Base-by-base conservation (phyloP, 2,329 filamentous ascomycete genomes). In the Aspergillus tamarii region DNA sequence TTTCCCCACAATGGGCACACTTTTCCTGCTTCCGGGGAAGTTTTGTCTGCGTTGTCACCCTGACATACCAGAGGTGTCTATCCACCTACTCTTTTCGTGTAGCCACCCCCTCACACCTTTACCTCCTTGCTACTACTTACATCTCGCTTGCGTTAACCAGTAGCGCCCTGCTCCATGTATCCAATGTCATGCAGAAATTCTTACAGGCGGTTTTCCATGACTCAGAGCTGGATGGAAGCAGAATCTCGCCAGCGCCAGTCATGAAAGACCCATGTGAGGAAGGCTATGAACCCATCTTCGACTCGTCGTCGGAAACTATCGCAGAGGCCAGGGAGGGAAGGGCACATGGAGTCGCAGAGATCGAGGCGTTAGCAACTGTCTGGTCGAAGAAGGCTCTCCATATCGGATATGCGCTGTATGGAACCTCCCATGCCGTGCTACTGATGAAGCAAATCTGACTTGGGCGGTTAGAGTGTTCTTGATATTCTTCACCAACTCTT, bases 401-500 rank as follows among this genome's bases (percentile, higher is more conserved):
- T 16, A 52, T 23, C 1, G 48, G 59, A 52, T 64, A 62, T n/a
- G 48, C 30, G n/a, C 23, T 62, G 59, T 64, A 43, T 16, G 62
- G 43, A 12, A 30, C 16, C 21, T 26, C 14, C 30, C 6, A 3
- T 26, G n/a, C n/a, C 7, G 7, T 41, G 10, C 4, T 28, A 6
- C 16, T 19, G 7, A 2, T 23, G 5, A 19, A 39, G 34, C 21
- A 34, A 12, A 6, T 21, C 43, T 26, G 30, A 21, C 23, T 32
- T 55, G 21, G 39, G 10, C 4, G 7, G 5, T 12, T 21, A 66
- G 64, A 41, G 57, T 66, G 19, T 66, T 59, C 19, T 10, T 66
- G 5, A 59, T 64, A 23, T 64, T 61, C 32, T 65, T 65, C 50
- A 45, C 57, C 57, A 62, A 65, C 28, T 61, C 52, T 21, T 48